These are phyloP conservation scores for Polytrichum commune DNA, from an alignment of 225 moss, liverwort and hornwort species.

Conservation along the genomic window DNA sequence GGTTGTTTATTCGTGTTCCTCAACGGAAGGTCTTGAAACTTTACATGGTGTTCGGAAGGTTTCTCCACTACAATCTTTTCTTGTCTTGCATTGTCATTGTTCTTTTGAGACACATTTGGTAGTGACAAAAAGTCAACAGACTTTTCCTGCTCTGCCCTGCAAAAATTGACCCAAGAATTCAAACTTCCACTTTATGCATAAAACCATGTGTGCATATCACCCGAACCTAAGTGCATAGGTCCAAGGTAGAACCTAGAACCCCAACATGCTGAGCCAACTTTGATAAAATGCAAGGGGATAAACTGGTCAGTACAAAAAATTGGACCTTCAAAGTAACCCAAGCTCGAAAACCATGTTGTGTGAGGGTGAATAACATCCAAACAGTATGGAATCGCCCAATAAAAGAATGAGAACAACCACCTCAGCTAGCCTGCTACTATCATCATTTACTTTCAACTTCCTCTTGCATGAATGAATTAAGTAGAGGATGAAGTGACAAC, in stretches of 20 bases:
- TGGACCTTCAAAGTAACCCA: no score
- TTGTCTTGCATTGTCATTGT: constrained; percentile 28
- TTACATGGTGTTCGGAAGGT: constrained; percentile 20
- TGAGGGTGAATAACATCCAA: no score
- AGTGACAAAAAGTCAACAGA: constrained; percentile 31
- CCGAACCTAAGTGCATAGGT: no score
- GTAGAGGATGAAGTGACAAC: no score
- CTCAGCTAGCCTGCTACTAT: no score
- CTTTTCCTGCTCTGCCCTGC: constrained; percentile 39
- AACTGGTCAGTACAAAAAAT: neutral
- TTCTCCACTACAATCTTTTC: constrained; percentile 20
- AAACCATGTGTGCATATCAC: no score
- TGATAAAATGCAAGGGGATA: neutral
- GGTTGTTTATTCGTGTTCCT: neutral
- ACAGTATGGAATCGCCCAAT: no score
- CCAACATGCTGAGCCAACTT: neutral
- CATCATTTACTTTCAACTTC: no score
- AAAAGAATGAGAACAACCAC: no score
- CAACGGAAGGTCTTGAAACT: constrained; percentile 1
- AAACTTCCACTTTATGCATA: no score
- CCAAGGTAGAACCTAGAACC: neutral
- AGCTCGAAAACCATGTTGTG: no score
- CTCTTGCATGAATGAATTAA: no score
- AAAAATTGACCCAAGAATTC: neutral
- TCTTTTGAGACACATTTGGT: constrained; percentile 25